Percentiles rank a stretch among this genome's conserved stretches.
phyloP scores from a whole-genome alignment of 2,329 filamentous ascomycete species.

The Aphanocladium album region DNA sequence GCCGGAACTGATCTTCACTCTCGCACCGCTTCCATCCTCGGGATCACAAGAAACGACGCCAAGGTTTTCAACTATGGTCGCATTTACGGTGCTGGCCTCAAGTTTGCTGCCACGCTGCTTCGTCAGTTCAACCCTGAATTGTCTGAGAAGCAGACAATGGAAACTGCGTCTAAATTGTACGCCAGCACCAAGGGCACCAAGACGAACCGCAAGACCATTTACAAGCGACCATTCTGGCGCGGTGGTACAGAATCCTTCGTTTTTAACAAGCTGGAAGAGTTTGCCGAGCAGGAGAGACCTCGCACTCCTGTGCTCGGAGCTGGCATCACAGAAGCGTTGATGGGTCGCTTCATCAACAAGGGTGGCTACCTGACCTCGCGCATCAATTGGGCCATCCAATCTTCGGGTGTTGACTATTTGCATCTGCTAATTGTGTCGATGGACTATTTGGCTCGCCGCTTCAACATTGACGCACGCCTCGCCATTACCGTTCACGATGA shows the following conservation, averaged over 20 bases:
- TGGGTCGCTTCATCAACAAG: slow-evolving; percentile 80
- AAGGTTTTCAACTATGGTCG: slow-evolving; percentile 99
- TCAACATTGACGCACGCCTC: slow-evolving; percentile 77
- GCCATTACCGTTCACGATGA: slow-evolving; percentile 97
- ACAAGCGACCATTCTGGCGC: slow-evolving; percentile 80
- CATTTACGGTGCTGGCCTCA: slow-evolving; percentile 95
- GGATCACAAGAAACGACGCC: slow-evolving; percentile 90
- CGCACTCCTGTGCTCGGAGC: slow-evolving; percentile 89
- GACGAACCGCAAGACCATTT: slow-evolving; percentile 66
- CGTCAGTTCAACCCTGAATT: slow-evolving; percentile 88
- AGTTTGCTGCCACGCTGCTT: slow-evolving; percentile 84
- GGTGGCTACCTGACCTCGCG: slow-evolving; percentile 91
- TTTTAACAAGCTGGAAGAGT: slow-evolving; percentile 97
- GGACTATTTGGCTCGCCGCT: slow-evolving; percentile 86
- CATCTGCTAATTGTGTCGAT: slow-evolving; percentile 90
- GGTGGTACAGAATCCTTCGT: slow-evolving; percentile 96
- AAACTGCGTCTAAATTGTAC: slow-evolving; percentile 77
- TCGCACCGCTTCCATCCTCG: slow-evolving; percentile 83
- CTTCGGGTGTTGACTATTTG: slow-evolving; percentile 92
- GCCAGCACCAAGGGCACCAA: slow-evolving; percentile 85
- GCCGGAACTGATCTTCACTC: slow-evolving; percentile 93
- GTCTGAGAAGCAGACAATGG: slow-evolving; percentile 70
- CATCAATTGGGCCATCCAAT: slow-evolving; percentile 99
- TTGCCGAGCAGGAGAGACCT: slow-evolving; percentile 88
- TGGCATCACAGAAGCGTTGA: slow-evolving; percentile 92